Base-by-base conservation (phyloP, 805 yeast species). In the Vanderwaltozyma polyspora region DNA sequence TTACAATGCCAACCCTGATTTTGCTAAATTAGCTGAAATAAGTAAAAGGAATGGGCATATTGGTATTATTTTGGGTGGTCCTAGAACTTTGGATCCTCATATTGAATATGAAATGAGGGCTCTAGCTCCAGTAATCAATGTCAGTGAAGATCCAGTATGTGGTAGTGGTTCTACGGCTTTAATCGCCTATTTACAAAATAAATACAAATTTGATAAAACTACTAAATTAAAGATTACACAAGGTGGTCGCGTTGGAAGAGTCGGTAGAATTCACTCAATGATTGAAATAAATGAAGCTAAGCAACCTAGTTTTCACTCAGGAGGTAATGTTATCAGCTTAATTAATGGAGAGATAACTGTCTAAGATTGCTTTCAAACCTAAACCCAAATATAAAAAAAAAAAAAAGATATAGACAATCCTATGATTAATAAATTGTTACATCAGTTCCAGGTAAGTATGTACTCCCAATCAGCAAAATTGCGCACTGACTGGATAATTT, bases 131-230 rank as follows among this genome's bases (percentile, higher is more conserved):
- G 32, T 21, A 4, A 43, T 37, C 3, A 63, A 60, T 12, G 52
- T 61, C 1, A 31, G 40, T n/a, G 76, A 71, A 39, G 76, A 70
- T 45, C 75, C 75, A 1, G 76, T 67, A 7, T 70, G 76, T 48
- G 76, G 76, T 3, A 60, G 68, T 39, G 76, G 76, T n/a, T 57
- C 64, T 2, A 54, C 53, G 11, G 55, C 65, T 1, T 45, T 57
- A 23, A 51, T 49, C 12, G 48, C 54, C 22, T 44, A 51, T 17
- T 31, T 61, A 28, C 51, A 60, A 29, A 49, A 48, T 3, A 22
- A 40, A 2, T 35, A 51, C 21, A 44, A 45, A 3, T 45, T 43
- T 35, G 35, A 38, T 17, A 41, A 37, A 11, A 39, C 50, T 2
- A 44, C 46, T 1, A 25, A 28, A 1, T 36, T 62, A 16, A 23